Evolutionary conservation across 345 rosid species (phyloP).

Genomic region (Diplotaxis tenuifolia): DNA sequence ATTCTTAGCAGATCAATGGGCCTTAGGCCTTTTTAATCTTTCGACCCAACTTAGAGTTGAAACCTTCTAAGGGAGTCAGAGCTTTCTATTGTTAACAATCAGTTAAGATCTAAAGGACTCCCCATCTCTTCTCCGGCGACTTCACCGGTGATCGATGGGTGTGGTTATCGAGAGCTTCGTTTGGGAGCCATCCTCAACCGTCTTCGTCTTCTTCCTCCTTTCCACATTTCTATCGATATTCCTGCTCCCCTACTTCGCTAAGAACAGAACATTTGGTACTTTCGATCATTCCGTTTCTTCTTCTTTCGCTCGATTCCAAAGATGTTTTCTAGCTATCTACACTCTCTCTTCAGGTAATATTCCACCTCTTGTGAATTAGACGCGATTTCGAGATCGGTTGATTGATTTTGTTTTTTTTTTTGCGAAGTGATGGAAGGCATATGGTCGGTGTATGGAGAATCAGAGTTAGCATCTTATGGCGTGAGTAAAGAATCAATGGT

Average conservation of each 20-base stretch:
- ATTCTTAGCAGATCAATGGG: constrained; percentile 6
- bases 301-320: constrained; percentile 56
- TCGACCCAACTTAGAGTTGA: neutral
- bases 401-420: neutral
- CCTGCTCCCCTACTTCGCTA: constrained; percentile 53
- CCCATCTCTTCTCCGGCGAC: constrained; percentile 8
- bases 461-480: constrained; percentile 50
- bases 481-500: constrained; percentile 53
- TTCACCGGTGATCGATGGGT: constrained; percentile 49
- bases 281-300: constrained; percentile 51
- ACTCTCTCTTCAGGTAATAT: constrained; percentile 72
- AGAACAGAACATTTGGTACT: constrained; percentile 35
- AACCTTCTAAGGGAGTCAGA: neutral
- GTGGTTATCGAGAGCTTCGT: constrained; percentile 62
- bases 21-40: neutral
- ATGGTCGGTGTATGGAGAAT: constrained; percentile 80
- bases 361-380: neutral
- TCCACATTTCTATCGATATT: constrained; percentile 55
- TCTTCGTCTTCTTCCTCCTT: constrained; percentile 56
- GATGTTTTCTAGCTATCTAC: constrained; percentile 61
- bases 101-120: constrained; percentile 20
- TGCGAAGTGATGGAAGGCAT: constrained; percentile 66
- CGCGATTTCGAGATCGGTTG: neutral
- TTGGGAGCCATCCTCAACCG: constrained; percentile 65
- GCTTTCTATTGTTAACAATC: neutral